Conservation (phyloP, 2,329 filamentous ascomycete species). For the Beauveria australis region DNA sequence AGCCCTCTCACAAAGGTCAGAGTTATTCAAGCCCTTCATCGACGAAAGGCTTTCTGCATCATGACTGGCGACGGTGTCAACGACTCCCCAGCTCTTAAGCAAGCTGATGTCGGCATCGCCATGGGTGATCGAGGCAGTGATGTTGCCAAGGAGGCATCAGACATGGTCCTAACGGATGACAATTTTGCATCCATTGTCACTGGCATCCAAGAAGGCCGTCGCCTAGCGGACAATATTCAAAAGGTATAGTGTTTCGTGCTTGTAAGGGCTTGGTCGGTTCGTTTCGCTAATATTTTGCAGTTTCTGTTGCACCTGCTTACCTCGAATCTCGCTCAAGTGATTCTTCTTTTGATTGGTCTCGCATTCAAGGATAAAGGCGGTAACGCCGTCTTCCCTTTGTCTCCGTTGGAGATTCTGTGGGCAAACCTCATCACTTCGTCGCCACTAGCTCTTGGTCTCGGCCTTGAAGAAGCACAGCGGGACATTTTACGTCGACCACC, state of each 20-base stretch:
- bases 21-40: slow-evolving; percentile 66
- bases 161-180: slow-evolving; percentile 83
- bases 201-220: slow-evolving; percentile 62
- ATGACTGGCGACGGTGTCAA: slow-evolving; percentile 74
- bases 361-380: slow-evolving; percentile 54
- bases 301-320: slow-evolving; percentile 59
- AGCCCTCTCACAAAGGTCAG: slow-evolving; percentile 65
- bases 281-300: slow-evolving; percentile 23
- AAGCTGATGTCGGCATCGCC: slow-evolving; percentile 67
- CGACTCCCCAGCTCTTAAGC: slow-evolving; percentile 64
- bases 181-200: slow-evolving; percentile 77
- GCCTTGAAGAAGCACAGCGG: slow-evolving; percentile 59
- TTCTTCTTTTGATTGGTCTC: slow-evolving; percentile 60
- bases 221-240: slow-evolving; percentile 66
- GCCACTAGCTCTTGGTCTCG: slow-evolving; percentile 62
- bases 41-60: slow-evolving; percentile 58
- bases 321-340: slow-evolving; percentile 62
- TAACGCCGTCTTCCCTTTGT: slow-evolving; percentile 60
- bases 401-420: slow-evolving; percentile 68
- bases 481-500: slow-evolving; percentile 61
- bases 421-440: slow-evolving; percentile 68
- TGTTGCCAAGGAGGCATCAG: slow-evolving; percentile 72
- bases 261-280: not conserved
- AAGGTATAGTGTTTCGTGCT: slow-evolving; percentile 39
- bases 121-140: slow-evolving; percentile 66